Evolutionary conservation across 202 grass and related monocot genomes (phyloP).

Genomic region (Eragrostis tef): DNA sequence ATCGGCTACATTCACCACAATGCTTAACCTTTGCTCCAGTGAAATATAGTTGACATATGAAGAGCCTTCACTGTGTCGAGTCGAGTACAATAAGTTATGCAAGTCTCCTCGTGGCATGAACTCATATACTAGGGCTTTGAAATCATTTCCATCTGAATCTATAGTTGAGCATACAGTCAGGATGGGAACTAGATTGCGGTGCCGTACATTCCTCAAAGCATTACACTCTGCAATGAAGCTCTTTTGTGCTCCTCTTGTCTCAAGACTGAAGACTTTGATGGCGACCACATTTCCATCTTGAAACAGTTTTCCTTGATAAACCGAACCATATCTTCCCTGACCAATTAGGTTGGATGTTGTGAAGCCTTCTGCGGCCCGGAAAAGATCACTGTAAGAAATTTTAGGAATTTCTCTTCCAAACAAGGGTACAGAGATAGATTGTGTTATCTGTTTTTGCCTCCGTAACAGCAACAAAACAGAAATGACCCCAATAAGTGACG

Average conservation of each 20-base stretch:
- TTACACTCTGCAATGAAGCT: constrained; percentile 6
- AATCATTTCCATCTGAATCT: constrained; percentile 22
- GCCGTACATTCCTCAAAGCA: constrained; percentile 1
- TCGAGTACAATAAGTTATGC: background rate
- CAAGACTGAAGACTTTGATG: constrained; percentile 14
- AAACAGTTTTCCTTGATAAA: background rate
- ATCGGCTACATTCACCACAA: constrained; percentile 8
- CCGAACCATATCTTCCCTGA: background rate
- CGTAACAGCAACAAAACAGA: background rate
- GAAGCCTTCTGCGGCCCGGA: background rate
- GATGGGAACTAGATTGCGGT: constrained; percentile 22
- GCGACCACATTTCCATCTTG: background rate
- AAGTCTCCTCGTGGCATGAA: constrained; percentile 31
- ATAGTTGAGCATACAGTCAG: constrained; percentile 3
- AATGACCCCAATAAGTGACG: background rate
- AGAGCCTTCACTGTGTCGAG: background rate
- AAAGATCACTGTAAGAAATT: background rate
- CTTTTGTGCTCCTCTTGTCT: constrained; percentile 28
- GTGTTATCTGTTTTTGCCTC: background rate
- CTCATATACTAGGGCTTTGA: constrained; percentile 37
- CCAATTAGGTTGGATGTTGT: background rate
- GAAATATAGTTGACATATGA: background rate
- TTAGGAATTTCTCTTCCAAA: background rate
- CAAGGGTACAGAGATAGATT: background rate
- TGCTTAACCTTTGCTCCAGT: background rate